Conservation (phyloP, 257 asterid species). For the Solanum lycopersicoides region DNA sequence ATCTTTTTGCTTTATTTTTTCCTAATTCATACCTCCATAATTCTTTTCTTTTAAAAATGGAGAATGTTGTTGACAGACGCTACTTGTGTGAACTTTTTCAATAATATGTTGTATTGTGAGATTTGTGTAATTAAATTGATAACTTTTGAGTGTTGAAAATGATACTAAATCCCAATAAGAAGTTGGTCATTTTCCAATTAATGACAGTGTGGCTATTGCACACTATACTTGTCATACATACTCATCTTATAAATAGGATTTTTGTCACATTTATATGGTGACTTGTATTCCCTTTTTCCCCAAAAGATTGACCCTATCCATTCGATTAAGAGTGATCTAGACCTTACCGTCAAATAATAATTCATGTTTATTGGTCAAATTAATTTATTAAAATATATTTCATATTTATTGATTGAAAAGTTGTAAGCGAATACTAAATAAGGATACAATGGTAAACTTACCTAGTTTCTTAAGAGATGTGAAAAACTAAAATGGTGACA, state of each 20-base stretch:
- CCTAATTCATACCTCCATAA: background rate
- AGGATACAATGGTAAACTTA: background rate
- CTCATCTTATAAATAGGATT: too few relatives aligned
- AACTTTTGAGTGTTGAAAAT: background rate
- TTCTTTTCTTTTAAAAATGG: too few relatives aligned
- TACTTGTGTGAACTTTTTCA: too few relatives aligned
- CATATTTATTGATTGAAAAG: too few relatives aligned
- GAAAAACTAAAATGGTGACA: background rate
- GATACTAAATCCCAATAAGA: background rate
- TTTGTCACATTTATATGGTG: too few relatives aligned
- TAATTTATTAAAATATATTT: too few relatives aligned
- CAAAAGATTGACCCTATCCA: background rate
- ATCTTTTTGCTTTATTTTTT: background rate
- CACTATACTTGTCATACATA: too few relatives aligned
- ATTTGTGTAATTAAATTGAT: background rate
- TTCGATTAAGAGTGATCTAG: background rate
- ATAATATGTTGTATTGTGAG: background rate
- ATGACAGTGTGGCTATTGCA: too few relatives aligned
- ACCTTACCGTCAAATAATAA: too few relatives aligned
- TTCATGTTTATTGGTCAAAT: too few relatives aligned
- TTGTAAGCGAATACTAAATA: too few relatives aligned
- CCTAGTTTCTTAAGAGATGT: background rate
- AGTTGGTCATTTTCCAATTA: background rate
- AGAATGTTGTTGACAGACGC: background rate
- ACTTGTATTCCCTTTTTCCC: too few relatives aligned